phyloP scores from a whole-genome alignment of 2,329 filamentous ascomycete species.

The Knufia petricola region DNA sequence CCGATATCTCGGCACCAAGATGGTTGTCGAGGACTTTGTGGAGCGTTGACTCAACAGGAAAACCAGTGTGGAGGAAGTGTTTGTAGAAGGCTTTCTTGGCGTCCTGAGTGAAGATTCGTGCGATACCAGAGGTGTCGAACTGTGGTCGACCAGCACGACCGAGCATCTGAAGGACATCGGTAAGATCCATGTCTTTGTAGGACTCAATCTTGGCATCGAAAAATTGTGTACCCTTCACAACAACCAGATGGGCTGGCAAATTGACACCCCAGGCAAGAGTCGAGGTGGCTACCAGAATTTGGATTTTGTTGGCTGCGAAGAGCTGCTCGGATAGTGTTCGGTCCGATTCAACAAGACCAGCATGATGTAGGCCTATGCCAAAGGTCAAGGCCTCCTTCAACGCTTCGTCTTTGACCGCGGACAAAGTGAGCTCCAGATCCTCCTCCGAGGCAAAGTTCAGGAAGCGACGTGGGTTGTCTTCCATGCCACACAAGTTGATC shows the following conservation, averaged over 20 bases:
- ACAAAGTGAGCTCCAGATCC: slow-evolving; percentile 77
- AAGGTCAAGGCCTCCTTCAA: slow-evolving; percentile 91
- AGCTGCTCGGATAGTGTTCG: slow-evolving; percentile 85
- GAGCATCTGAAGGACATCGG: slow-evolving; percentile 95
- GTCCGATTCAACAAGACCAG: slow-evolving; percentile 90
- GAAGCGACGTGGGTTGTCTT: slow-evolving; percentile 91
- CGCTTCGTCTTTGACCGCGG: slow-evolving; percentile 84
- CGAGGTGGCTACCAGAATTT: slow-evolving; percentile 89
- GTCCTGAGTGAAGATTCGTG: slow-evolving; percentile 94
- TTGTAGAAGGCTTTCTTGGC: slow-evolving; percentile 99
- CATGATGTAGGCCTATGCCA: slow-evolving; percentile 93
- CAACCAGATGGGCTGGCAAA: slow-evolving; percentile 86
- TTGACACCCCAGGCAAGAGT: slow-evolving; percentile 98
- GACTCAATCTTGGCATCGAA: slow-evolving; percentile 97
- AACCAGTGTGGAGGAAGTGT: slow-evolving; percentile 95
- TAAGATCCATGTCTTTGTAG: slow-evolving; percentile 98
- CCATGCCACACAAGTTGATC: slow-evolving; percentile 97
- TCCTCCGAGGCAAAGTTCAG: slow-evolving; percentile 82
- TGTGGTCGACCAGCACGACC: slow-evolving; percentile 91
- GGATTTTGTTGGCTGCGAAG: slow-evolving; percentile 95
- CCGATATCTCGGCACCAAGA: slow-evolving; percentile 85
- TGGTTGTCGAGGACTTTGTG: slow-evolving; percentile 97
- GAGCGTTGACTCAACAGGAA: slow-evolving; percentile 90
- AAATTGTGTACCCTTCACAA: slow-evolving; percentile 96
- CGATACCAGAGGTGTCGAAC: slow-evolving; percentile 92